Evolutionary conservation across 2,329 filamentous ascomycete genomes (phyloP).

Genomic region (Cladosporium sp.): DNA sequence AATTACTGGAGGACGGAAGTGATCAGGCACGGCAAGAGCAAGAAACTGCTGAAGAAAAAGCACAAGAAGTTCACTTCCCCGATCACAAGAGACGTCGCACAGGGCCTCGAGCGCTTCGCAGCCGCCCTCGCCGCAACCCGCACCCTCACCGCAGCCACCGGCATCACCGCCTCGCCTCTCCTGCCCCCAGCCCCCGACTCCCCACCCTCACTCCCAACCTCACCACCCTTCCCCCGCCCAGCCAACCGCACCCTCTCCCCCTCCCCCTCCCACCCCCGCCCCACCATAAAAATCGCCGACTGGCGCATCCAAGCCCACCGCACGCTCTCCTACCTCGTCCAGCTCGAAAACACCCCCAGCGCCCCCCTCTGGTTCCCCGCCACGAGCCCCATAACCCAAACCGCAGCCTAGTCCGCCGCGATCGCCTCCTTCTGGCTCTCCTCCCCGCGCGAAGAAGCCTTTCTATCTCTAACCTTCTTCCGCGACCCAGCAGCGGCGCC

Average conservation of each 20-base stretch:
- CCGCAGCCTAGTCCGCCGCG: not conserved
- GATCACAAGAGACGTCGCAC: not conserved
- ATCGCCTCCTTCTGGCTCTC: not conserved
- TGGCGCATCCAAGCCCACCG: not conserved
- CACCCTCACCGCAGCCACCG: not conserved
- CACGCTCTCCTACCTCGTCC: not conserved
- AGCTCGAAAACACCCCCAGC: not conserved
- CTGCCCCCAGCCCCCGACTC: not conserved
- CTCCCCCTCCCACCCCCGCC: not conserved
- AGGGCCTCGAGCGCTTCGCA: not conserved
- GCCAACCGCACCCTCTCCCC: not conserved
- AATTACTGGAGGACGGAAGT: not conserved
- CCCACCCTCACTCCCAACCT: not conserved
- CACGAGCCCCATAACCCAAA: not conserved
- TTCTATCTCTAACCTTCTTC: not conserved
- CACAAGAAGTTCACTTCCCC: slow-evolving; percentile 7
- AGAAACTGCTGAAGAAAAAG: slow-evolving; percentile 9
- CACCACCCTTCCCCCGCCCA: not conserved
- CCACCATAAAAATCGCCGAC: not conserved
- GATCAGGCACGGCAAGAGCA: not conserved
- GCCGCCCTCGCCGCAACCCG: not conserved
- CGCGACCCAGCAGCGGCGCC: not conserved
- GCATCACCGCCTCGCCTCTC: not conserved
- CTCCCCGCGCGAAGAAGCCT: not conserved
- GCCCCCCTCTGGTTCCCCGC: not conserved